Evolutionary conservation across 768 basidiomycete species (phyloP).

Genomic region (Boletus barrowsii): DNA sequence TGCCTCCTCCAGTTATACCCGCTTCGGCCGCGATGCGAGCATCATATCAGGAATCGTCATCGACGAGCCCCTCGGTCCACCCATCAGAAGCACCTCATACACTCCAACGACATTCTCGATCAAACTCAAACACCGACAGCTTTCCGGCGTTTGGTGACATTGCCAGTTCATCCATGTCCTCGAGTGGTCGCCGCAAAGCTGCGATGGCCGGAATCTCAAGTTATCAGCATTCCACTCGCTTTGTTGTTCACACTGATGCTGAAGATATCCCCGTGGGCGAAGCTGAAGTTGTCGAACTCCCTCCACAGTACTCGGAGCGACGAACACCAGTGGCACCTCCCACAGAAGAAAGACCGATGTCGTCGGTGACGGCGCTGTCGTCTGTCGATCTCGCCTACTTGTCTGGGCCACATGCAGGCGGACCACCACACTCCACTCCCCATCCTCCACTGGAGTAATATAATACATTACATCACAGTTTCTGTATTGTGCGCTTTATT

Average conservation of each 20-base stretch:
- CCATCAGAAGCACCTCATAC: conserved; percentile 6
- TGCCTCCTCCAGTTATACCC: conserved; percentile 12
- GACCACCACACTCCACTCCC: background rate
- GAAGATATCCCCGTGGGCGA: conserved; percentile 52
- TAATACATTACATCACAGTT: background rate
- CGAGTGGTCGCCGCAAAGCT: conserved; percentile 51
- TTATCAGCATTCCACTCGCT: conserved; percentile 47
- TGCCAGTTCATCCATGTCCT: conserved; percentile 26
- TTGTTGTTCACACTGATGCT: conserved; percentile 66
- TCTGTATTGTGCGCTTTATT: background rate
- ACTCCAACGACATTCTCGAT: conserved; percentile 13
- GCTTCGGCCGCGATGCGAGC: background rate
- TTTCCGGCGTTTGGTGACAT: conserved; percentile 19
- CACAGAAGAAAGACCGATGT: background rate
- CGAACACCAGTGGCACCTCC: conserved; percentile 25
- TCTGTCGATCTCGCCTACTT: conserved; percentile 12
- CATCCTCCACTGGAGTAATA: conserved; percentile 13
- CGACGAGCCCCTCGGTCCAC: conserved; percentile 4
- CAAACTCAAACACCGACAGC: conserved; percentile 21
- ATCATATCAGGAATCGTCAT: conserved; percentile 6
- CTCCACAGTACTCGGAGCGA: conserved; percentile 66
- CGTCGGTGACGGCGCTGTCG: conserved; percentile 7
- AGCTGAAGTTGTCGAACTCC: conserved; percentile 66
- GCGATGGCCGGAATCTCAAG: conserved; percentile 45
- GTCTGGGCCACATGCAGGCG: conserved; percentile 7